Conservation (phyloP, 1,139 yeast species). For the Scheffersomyces insectosa region DNA sequence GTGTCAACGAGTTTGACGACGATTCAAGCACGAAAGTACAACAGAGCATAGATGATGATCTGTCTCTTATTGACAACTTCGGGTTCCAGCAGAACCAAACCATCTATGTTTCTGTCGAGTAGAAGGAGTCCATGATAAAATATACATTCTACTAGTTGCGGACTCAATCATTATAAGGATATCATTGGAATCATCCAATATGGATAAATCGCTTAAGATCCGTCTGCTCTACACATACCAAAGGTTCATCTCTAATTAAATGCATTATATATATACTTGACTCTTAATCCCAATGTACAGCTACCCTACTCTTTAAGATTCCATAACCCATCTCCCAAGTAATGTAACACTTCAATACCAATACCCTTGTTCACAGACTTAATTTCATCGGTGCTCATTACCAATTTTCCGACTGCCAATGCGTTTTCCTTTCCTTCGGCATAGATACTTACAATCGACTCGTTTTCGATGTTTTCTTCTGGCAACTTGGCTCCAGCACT, state of each 20-base stretch:
- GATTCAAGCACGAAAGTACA: conserved; percentile 9
- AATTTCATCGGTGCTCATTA: conserved; percentile 90
- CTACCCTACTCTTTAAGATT: conserved; percentile 36
- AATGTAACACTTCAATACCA: conserved; percentile 83
- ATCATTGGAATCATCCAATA: conserved; percentile 5
- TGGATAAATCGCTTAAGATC: neutral
- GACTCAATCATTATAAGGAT: too few species aligned
- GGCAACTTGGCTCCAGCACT: conserved; percentile 88
- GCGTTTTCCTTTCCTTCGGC: conserved; percentile 95
- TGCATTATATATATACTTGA: too few species aligned
- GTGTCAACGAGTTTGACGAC: conserved; percentile 15
- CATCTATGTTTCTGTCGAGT: conserved; percentile 13
- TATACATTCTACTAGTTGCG: too few species aligned
- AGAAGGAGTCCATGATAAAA: too few species aligned
- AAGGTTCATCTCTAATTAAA: neutral
- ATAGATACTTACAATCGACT: conserved; percentile 72
- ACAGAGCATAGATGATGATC: conserved; percentile 30
- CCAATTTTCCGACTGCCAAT: conserved; percentile 81
- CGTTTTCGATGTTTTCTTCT: conserved; percentile 63
- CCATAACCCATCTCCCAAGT: conserved; percentile 92
- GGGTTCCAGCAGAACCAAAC: conserved; percentile 29
- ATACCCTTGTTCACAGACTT: conserved; percentile 82
- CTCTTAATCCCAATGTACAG: neutral
- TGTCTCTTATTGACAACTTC: conserved; percentile 36
- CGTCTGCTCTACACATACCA: neutral